Conservation (phyloP, 2,329 filamentous ascomycete genomes). For the Xylariaceae sp. region DNA sequence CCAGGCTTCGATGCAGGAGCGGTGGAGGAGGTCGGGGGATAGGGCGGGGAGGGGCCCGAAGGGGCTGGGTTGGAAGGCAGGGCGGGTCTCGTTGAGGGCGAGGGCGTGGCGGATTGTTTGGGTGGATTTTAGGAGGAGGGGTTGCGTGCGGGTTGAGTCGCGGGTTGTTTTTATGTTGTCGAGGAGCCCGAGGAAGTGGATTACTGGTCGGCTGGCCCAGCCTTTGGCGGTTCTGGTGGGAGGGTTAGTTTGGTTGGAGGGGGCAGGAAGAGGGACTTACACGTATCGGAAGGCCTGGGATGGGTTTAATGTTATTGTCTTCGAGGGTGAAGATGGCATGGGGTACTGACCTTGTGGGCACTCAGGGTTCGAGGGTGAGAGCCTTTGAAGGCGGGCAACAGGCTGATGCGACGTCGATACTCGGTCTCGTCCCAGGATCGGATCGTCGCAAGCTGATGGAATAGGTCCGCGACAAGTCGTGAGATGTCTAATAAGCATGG, state of each 20-base stretch:
- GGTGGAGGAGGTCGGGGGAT: constrained; percentile 21
- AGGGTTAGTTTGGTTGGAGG: constrained; percentile 5
- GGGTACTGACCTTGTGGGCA: constrained; percentile 14
- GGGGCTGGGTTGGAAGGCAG: constrained; percentile 19
- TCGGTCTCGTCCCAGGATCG: constrained; percentile 18
- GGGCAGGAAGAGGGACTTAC: constrained; percentile 7
- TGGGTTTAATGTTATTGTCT: constrained; percentile 2
- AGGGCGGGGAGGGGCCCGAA: constrained; percentile 26
- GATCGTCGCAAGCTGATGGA: constrained; percentile 29
- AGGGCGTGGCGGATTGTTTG: constrained; percentile 35
- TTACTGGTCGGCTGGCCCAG: constrained; percentile 28
- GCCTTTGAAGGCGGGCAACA: constrained; percentile 17
- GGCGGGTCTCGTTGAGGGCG: constrained; percentile 36
- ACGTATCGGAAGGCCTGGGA: constrained; percentile 18
- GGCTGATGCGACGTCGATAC: constrained; percentile 12
- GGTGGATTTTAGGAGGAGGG: constrained; percentile 31
- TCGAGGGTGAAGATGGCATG: not conserved
- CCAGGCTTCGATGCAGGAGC: constrained; percentile 35
- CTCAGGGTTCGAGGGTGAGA: constrained; percentile 12
- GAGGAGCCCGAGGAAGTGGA: constrained; percentile 36
- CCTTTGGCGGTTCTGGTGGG: constrained; percentile 13
- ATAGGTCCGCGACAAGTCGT: constrained; percentile 36
- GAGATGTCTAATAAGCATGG: constrained; percentile 26
- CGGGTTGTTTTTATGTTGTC: constrained; percentile 33
- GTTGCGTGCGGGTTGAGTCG: constrained; percentile 28